Evolutionary conservation across 495 filamentous ascomycete species (phyloP), one percentile per base, ranked within the genome.

Genomic region (Viridothelium virens): DNA sequence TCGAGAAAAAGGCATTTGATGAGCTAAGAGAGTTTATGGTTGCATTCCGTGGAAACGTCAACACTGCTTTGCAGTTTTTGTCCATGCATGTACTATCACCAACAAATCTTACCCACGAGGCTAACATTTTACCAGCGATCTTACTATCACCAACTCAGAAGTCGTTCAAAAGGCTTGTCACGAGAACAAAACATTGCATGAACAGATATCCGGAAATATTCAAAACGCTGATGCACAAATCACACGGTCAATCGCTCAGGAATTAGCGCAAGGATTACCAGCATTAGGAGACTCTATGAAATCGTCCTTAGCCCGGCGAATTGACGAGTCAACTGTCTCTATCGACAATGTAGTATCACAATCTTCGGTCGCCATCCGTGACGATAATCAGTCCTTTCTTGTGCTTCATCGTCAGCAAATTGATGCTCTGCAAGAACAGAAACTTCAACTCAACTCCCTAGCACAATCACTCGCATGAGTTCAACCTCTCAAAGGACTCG

Each of bases 61-160:
- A 59, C 53, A 59, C 31, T 59, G 53, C 53, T 59, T 59, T 59
- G 31, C 53, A 59, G 53, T 7, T 59, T 36, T 59, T 59, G n/a
- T 59, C 53, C 4, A 59, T 36, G 53, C 31, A 59, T 14, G 53
- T 59, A 33, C 53, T 36, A 33, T 34, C 31, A 7, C n/a, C n/a
- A n/a, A n/a, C n/a, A n/a, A n/a, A n/a, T n/a, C n/a, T n/a, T n/a
- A n/a, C n/a, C n/a, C n/a, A n/a, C n/a, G n/a, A 34, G 53, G 14
- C 53, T 59, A 2, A 59, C 18, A 2, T 59, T 18, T 38, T 34
- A 59, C 18, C 4, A 59, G 53, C 18, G 31, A 59, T 14, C 53
- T 59, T 4, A 31, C 2, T 59, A 2, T 59, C 53, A 59, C 18
- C 31, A 7, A 2, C 53, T 59, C 18, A 33, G 25, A 59, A 59